Evolutionary conservation across 768 basidiomycete genomes (phyloP), one percentile per base, ranked within the genome.

Genomic region (Trametes punicea): DNA sequence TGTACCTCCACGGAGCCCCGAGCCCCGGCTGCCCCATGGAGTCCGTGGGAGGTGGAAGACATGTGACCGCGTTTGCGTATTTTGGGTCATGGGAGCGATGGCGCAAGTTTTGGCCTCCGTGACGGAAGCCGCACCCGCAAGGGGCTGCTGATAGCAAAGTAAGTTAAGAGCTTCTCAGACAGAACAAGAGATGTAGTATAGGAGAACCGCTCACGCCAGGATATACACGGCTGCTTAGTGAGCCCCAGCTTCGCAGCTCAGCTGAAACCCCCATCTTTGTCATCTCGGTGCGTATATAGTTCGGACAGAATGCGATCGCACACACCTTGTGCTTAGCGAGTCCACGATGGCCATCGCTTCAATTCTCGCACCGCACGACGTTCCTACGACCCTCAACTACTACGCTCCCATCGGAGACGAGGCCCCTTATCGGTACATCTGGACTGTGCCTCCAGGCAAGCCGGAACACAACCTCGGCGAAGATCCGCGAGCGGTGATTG

Each of bases 351-450:
- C 69, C 47, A 66, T 69, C 38, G 48, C 63, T 27, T 50, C 64
- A 31, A 62, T 66, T 2, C 67, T 68, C n/a, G 39, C 64, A 29
- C 64, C 72, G 23, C 72, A 66, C 30, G 71, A 74, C 62, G 71
- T 76, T 30, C 68, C 64, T 11, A 71, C 74, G 21, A 69, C 64
- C 20, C 67, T 76, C 61, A 74, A 76, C 63, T 76, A 76, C 50
- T 65, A 67, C 58, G 42, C 50, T 0, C 65, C 73, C 1, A 53
- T 57, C 3, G 63, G 65, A 15, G 57, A 60, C 36, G 71, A 75
- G 40, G 41, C 66, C 1, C 70, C 75, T 0, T 75, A 69, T 64
- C 64, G 68, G 46, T 75, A 74, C 54, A 68, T 71, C 66, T 52
- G 56, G 44, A 47, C 47, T 58, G 34, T 69, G 46, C 55, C 69